Base-by-base conservation (phyloP, 1,284 basidiomycete genomes). In the Cutaneotrichosporon sp. region DNA sequence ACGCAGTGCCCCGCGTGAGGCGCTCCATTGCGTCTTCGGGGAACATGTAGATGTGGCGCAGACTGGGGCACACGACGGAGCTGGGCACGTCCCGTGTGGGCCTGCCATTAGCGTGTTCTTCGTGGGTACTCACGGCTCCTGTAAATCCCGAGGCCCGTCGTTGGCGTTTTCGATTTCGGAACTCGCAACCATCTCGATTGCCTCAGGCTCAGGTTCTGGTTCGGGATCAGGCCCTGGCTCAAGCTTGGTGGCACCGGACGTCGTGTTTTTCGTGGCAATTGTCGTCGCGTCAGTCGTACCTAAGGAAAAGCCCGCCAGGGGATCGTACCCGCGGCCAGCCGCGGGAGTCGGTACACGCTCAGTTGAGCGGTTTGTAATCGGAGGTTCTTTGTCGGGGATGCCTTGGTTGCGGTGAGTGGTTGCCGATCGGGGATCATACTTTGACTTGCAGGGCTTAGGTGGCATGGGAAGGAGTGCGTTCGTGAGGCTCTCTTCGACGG, bases 401-500 rank as follows among this genome's bases (percentile, higher is more conserved):
- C 30, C 51, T 53, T 53, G 26, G 51, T 14, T 53, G 31, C 51
- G 51, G 51, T 53, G 51, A 53, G 51, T 53, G 51, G 31, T 30
- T 13, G 30, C 16, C 9, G 51, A 7, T 2, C 18, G 30, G 51
- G 51, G 26, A 11, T 11, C 51, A 34, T 53, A 53, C 51, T 32
- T 53, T 14, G 51, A 34, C 30, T 34, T 53, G 30, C 30, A 32
- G 18, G 51, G 30, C 34, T 53, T 53, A 32, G 51, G 51, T 8
- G 31, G 14, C 31, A n/a, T 53, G 26, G 51, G 51, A 32, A 53
- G 18, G 51, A 56, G 22, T 4, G 55, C 13, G 4, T 21, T 26
- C 10, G 55, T 30, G 10, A 57, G 38, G 18, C 61, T 53, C 50
- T 63, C 56, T 6, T 40, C 32, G 11, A 63, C 61, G 13, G 61